These are phyloP conservation scores for Colletotrichum theobromicola DNA, from an alignment of 2,329 filamentous ascomycete genomes.

Conservation along the genomic window DNA sequence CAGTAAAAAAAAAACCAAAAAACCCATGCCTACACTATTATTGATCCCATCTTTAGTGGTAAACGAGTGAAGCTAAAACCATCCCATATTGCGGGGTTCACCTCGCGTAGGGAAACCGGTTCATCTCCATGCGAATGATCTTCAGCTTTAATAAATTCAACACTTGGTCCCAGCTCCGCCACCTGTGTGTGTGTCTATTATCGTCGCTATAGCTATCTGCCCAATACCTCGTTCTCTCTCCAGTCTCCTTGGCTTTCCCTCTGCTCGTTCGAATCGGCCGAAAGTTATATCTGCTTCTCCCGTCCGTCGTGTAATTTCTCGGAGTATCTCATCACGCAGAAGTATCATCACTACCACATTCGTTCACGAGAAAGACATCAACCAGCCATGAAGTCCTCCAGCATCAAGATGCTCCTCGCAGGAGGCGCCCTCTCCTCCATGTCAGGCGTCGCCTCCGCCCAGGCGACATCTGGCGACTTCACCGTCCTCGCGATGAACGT, in stretches of 20 bases:
- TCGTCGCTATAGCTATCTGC: neutral
- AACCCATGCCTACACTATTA: neutral
- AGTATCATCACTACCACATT: neutral
- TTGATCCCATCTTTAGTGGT: neutral
- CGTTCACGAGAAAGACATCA: neutral
- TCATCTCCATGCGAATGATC: neutral
- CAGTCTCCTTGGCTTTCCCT: neutral
- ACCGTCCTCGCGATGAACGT: conserved; percentile 63
- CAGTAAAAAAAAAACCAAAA: neutral
- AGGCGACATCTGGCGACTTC: conserved; percentile 42
- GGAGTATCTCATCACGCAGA: neutral
- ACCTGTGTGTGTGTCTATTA: neutral
- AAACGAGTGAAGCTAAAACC: neutral
- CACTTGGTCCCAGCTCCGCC: neutral
- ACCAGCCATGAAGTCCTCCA: conserved; percentile 4
- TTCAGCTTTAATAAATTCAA: neutral
- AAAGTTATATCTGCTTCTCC: neutral
- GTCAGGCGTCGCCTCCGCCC: neutral
- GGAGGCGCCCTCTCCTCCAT: conserved; percentile 1
- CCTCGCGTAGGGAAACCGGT: neutral
- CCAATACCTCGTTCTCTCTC: neutral
- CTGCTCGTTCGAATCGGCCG: neutral
- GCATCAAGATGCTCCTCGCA: conserved; percentile 9
- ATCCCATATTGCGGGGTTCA: neutral
- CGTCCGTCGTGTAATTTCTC: neutral